A percentile compares a stretch with the other conserved stretches of the same genome.
Evolutionary conservation across 805 yeast genomes (phyloP).

Genomic region (Candida ipomoeae): DNA sequence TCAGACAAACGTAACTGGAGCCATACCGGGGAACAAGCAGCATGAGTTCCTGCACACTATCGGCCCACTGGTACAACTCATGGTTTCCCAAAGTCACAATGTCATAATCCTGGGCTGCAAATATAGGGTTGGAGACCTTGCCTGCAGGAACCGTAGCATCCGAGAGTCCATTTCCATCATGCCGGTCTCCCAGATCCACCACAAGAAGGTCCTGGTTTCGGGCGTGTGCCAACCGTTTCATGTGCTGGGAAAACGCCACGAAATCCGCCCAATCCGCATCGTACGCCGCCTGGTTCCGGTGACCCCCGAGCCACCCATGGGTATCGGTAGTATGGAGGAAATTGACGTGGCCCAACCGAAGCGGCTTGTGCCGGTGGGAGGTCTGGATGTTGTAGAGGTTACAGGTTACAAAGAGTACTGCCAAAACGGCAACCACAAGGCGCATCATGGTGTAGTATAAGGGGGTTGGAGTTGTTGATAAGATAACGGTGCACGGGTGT

Average conservation of each 20-base stretch:
- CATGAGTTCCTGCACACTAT: constrained; percentile 62
- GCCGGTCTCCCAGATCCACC: constrained; percentile 89
- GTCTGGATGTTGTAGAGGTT: not conserved
- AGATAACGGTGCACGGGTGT: not conserved
- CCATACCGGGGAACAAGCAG: constrained; percentile 54
- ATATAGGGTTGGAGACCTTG: constrained; percentile 52
- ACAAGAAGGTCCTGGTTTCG: constrained; percentile 61
- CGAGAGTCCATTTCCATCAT: constrained; percentile 88
- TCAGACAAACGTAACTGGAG: constrained; percentile 64
- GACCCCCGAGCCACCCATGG: constrained; percentile 96
- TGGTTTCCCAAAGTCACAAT: constrained; percentile 86
- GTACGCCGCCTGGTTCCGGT: constrained; percentile 68
- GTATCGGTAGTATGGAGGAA: constrained; percentile 95
- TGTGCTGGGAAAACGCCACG: constrained; percentile 56
- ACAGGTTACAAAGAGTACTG: not conserved
- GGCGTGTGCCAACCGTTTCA: constrained; percentile 42
- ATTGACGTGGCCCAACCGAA: constrained; percentile 52
- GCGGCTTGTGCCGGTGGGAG: constrained; percentile 2
- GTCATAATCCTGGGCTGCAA: constrained; percentile 66
- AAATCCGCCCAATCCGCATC: constrained; percentile 93
- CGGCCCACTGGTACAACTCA: constrained; percentile 70
- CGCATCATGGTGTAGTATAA: not conserved
- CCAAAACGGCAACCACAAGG: not conserved
- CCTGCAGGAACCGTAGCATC: constrained; percentile 81
- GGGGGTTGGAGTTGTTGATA: not conserved